phyloP scores from a whole-genome alignment of 2,329 filamentous ascomycete species.

The Fusarium odoratissimum region DNA sequence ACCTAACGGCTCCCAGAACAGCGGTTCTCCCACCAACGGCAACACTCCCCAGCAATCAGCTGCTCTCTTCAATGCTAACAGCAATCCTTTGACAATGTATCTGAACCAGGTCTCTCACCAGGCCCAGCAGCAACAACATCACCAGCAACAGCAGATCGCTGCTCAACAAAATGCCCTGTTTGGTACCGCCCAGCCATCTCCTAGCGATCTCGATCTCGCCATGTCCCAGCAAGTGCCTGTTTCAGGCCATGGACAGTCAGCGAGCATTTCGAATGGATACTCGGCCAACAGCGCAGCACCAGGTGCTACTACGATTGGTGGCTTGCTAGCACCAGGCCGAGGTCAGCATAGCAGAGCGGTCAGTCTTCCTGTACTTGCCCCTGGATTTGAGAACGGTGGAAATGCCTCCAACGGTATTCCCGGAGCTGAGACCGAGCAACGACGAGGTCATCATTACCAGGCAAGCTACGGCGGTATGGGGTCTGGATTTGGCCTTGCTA shows the following conservation, averaged over 20 bases:
- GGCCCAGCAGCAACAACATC: constrained; percentile 78
- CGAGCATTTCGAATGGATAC: constrained; percentile 74
- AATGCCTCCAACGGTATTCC: constrained; percentile 62
- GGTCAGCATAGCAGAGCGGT: constrained; percentile 82
- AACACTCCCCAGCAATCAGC: constrained; percentile 73
- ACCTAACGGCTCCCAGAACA: constrained; percentile 70
- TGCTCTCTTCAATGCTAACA: constrained; percentile 81
- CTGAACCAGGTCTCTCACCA: constrained; percentile 84
- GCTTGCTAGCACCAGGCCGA: constrained; percentile 78
- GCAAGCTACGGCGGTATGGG: constrained; percentile 71
- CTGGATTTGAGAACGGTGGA: constrained; percentile 70
- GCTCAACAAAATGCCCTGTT: constrained; percentile 86
- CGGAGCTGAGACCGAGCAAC: constrained; percentile 61
- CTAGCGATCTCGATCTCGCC: constrained; percentile 67
- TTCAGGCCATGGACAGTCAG: constrained; percentile 72
- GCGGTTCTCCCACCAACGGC: constrained; percentile 65
- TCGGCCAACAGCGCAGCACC: constrained; percentile 63
- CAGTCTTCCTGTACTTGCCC: constrained; percentile 80
- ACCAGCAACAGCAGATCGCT: constrained; percentile 77
- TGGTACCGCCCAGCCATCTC: constrained; percentile 73
- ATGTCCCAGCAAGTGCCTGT: constrained; percentile 70
- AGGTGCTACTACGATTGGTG: constrained; percentile 77
- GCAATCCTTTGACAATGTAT: constrained; percentile 94
- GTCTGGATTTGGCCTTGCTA: constrained; percentile 69
- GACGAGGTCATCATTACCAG: constrained; percentile 75